Base-by-base conservation (phyloP, 495 filamentous ascomycete species). In the Articulospora tetracladia region DNA sequence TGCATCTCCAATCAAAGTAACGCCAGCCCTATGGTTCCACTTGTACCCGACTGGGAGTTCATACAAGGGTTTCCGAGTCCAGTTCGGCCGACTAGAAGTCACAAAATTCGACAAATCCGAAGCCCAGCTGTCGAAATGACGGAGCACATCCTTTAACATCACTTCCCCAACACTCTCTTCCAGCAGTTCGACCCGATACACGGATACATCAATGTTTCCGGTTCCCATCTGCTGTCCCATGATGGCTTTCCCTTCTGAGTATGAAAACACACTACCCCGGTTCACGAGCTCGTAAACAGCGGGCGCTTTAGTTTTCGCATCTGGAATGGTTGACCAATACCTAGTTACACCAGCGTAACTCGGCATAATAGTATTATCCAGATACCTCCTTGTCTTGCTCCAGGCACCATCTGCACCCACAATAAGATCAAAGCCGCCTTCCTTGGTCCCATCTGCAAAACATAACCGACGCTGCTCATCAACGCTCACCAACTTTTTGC, bases 1-100 rank as follows among this genome's bases (percentile, higher is more conserved):
- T 0, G 85, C 82, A 70, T 87, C 85, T 13, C 85, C 85, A 56
- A 86, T 73, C 11, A 88, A 64, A 3, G 84, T 86, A 8, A 77
- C 72, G 17, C 78, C 76, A 10, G 64, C 51, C 17, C 66, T 67
- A 60, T 80, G 77, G 41, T 75, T 61, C 82, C 83, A 87, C 12
- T 57, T 63, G 52, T 71, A 72, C 19, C 78, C 82, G 1, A 81
- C 68, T 2, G 82, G 82, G 0, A 87, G 73, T 59, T 74, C 76
- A 59, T 79, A 86, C 2, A 86, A 61, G 7, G 73, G 57, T 39
- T 71, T 64, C 26, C n/a, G 60, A 64, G 36, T 49, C 28, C 15
- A 19, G 47, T 53, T 49, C 2, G 46, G 63, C 0, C 55, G 23
- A 10, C 65, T 63, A 36, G 60, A 65, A 10, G 2, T 24, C 22